Evolutionary conservation across 345 rosid genomes (phyloP).

Genomic region (Linum tenue): DNA sequence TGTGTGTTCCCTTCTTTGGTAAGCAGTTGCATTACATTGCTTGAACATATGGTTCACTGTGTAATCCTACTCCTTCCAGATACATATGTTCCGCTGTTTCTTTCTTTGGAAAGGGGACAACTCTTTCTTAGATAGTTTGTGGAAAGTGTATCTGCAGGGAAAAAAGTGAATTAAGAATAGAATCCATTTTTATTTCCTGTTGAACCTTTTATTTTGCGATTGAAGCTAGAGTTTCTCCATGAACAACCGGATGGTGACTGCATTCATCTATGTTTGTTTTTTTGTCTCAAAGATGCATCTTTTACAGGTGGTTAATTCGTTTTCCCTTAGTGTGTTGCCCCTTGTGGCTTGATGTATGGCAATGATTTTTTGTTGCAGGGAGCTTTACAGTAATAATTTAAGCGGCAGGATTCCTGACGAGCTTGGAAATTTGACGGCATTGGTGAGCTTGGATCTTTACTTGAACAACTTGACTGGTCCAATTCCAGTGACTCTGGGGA

Average conservation of each 20-base stretch:
- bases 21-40: neutral
- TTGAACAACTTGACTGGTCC: constrained; percentile 47
- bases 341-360: constrained; percentile 5
- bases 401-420: constrained; percentile 64
- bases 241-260: no score
- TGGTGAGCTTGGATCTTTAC: constrained; percentile 97
- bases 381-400: constrained; percentile 65
- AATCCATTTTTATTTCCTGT: no score
- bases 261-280: neutral
- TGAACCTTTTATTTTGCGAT: no score
- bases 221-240: no score
- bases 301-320: no score
- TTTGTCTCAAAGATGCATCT: no score
- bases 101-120: no score
- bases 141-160: no score
- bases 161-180: no score
- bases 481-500: constrained; percentile 52
- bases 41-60: neutral
- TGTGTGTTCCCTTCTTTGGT: neutral
- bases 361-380: constrained; percentile 43
- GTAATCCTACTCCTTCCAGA: neutral
- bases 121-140: no score
- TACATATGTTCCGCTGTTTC: neutral
- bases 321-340: neutral
- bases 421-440: constrained; percentile 66